These are phyloP conservation scores for Stagonosporopsis cucurbitacearum DNA, from an alignment of 2,329 filamentous ascomycete species.

Conservation along the genomic window DNA sequence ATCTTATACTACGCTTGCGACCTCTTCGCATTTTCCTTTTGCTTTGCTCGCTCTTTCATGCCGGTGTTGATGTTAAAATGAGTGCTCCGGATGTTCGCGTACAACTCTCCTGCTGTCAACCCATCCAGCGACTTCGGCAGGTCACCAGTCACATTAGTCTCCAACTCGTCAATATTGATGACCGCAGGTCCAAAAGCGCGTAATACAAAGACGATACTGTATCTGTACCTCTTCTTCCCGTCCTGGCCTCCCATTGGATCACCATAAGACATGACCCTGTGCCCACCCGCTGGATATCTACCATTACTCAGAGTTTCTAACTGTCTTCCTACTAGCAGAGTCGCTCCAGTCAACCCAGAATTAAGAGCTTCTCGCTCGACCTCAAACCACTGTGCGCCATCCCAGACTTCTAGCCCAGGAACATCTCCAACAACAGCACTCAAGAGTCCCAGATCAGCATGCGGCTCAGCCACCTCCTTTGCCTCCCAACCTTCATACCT, in stretches of 20 bases:
- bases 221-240: slow-evolving; percentile 33
- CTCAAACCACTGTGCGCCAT: slow-evolving; percentile 32
- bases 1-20: not conserved
- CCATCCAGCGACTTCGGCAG: slow-evolving; percentile 34
- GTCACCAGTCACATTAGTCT: slow-evolving; percentile 39
- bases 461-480: slow-evolving; percentile 47
- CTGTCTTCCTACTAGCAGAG: slow-evolving; percentile 41
- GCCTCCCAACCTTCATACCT: slow-evolving; percentile 45
- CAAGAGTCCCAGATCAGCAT: slow-evolving; percentile 46
- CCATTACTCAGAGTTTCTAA: slow-evolving; percentile 39
- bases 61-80: slow-evolving; percentile 50
- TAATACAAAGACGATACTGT: slow-evolving; percentile 48
- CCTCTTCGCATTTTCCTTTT: slow-evolving; percentile 28
- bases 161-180: slow-evolving; percentile 35
- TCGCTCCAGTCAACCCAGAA: slow-evolving; percentile 26
- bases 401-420: slow-evolving; percentile 48
- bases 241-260: not conserved
- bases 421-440: slow-evolving; percentile 45
- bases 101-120: slow-evolving; percentile 42
- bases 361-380: slow-evolving; percentile 38
- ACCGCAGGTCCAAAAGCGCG: slow-evolving; percentile 39
- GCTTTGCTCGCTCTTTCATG: slow-evolving; percentile 40
- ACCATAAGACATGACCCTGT: slow-evolving; percentile 47
- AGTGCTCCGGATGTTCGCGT: slow-evolving; percentile 35
- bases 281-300: slow-evolving; percentile 41